Evolutionary conservation across 768 basidiomycete species (phyloP).

Genomic region (Tulasnella sp.): DNA sequence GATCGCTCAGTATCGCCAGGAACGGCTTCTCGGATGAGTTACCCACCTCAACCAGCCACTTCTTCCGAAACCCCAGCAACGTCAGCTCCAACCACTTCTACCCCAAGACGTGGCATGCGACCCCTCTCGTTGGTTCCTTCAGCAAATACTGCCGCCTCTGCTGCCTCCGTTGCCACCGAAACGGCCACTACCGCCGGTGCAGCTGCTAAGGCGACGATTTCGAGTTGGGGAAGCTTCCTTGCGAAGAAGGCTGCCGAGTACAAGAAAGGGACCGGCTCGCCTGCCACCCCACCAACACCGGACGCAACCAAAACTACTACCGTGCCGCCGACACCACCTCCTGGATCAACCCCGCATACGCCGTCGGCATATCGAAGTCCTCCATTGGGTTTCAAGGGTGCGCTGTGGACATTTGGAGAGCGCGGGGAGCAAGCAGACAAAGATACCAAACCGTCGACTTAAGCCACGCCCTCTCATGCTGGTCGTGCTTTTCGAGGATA

Average conservation of each 20-base stretch:
- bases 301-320: neutral
- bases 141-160: neutral
- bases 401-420: constrained; percentile 23
- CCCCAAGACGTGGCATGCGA: constrained; percentile 11
- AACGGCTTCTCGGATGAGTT: constrained; percentile 16
- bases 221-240: constrained; percentile 24
- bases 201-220: constrained; percentile 20
- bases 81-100: neutral
- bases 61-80: neutral
- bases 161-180: constrained; percentile 1
- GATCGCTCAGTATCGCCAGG: constrained; percentile 13
- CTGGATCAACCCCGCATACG: neutral
- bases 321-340: neutral
- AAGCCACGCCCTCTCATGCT: neutral
- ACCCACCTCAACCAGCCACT: constrained; percentile 9
- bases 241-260: constrained; percentile 25
- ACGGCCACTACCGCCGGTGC: constrained; percentile 10
- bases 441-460: neutral
- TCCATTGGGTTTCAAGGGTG: constrained; percentile 24
- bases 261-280: neutral
- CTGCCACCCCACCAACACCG: neutral
- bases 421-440: constrained; percentile 12
- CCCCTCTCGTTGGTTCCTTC: constrained; percentile 27
- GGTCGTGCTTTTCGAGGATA: neutral
- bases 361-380: constrained; percentile 4